These are phyloP conservation scores for Galerina sulciceps DNA, from an alignment of 768 basidiomycete genomes.

Conservation along the genomic window DNA sequence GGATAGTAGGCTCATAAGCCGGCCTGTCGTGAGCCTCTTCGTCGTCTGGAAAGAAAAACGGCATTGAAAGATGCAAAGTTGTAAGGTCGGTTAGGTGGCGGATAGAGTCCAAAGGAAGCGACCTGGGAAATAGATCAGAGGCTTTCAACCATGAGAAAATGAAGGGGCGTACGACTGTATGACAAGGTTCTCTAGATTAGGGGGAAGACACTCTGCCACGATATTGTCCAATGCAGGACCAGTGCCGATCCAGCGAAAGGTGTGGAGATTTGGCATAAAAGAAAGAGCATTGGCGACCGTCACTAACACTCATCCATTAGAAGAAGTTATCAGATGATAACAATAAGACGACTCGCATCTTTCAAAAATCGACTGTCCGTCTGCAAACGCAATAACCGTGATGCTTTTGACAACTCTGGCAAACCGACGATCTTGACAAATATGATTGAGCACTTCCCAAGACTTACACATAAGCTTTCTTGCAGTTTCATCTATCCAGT, in stretches of 20 bases:
- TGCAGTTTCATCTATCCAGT: conserved; percentile 32
- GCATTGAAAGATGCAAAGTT: conserved; percentile 32
- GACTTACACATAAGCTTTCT: conserved; percentile 37
- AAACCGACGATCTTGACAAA: conserved; percentile 35
- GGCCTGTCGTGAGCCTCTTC: conserved; percentile 29
- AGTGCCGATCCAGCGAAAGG: conserved; percentile 43
- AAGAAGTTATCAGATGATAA: neutral
- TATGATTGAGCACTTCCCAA: conserved; percentile 43
- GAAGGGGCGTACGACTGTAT: conserved; percentile 19
- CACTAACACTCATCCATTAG: conserved; percentile 24
- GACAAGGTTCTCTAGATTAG: conserved; percentile 26
- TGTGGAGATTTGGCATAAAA: conserved; percentile 34
- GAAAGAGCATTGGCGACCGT: conserved; percentile 36
- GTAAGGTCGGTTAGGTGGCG: conserved; percentile 28
- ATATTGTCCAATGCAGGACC: conserved; percentile 29
- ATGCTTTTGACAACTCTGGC: conserved; percentile 38
- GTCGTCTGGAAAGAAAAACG: conserved; percentile 38
- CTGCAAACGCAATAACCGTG: conserved; percentile 39
- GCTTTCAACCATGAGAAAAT: neutral
- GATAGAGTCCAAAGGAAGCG: conserved; percentile 27
- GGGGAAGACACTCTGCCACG: conserved; percentile 34
- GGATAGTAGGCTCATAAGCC: conserved; percentile 16
- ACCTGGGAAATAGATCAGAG: conserved; percentile 17
- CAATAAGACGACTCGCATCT: conserved; percentile 26
- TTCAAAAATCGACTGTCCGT: conserved; percentile 40